A percentile compares a stretch with the other conserved stretches of the same genome.
phyloP scores from a whole-genome alignment of 2,329 filamentous ascomycete genomes.

The Chrysoporthe austroafricana region DNA sequence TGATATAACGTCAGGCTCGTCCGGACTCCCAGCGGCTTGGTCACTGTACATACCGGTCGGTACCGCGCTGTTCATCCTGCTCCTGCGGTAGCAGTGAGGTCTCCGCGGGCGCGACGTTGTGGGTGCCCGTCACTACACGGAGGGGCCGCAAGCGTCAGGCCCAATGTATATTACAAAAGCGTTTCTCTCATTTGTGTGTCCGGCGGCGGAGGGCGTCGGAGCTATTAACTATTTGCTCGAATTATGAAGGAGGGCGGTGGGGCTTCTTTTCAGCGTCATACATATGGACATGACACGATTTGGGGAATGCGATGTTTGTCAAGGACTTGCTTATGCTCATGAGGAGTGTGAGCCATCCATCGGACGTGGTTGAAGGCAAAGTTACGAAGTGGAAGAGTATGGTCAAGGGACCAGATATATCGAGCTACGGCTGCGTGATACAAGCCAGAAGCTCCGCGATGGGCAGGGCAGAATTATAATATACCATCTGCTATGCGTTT shows the following conservation, averaged over 20 bases:
- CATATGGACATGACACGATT: background rate
- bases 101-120: background rate
- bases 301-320: background rate
- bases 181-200: background rate
- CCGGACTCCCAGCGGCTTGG: background rate
- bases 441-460: background rate
- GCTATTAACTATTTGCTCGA: background rate
- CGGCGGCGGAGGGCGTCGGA: background rate
- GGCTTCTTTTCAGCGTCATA: background rate
- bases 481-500: background rate
- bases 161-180: background rate
- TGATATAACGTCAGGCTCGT: slow-evolving; percentile 21
- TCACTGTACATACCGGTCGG: slow-evolving; percentile 18
- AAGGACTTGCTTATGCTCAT: background rate
- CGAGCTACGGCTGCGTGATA: background rate
- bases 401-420: background rate
- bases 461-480: background rate
- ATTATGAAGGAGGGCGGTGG: background rate
- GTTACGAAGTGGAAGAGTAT: background rate
- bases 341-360: background rate
- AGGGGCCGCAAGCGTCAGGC: background rate
- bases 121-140: background rate
- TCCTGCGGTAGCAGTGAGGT: slow-evolving; percentile 10
- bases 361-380: background rate
- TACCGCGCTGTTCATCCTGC: slow-evolving; percentile 1